phyloP scores from a whole-genome alignment of 2,329 filamentous ascomycete species.

The Phialemoniopsis sp. region DNA sequence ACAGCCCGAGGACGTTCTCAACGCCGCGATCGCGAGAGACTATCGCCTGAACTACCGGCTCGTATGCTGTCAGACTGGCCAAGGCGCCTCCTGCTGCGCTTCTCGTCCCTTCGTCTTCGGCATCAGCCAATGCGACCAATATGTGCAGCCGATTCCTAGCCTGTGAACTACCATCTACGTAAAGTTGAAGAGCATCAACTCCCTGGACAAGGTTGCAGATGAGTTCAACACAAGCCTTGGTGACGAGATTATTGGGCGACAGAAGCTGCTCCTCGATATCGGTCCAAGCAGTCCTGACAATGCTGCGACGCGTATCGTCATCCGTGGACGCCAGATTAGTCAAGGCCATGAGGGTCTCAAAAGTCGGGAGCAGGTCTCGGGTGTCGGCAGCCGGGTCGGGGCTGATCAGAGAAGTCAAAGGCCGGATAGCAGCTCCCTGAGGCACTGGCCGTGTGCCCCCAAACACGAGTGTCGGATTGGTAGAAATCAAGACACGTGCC shows the following conservation, averaged over 20 bases:
- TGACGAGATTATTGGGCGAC: constrained; percentile 68
- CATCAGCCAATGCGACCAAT: constrained; percentile 81
- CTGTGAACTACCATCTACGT: constrained; percentile 58
- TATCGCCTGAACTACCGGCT: constrained; percentile 68
- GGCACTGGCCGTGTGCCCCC: constrained; percentile 70
- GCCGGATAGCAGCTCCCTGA: constrained; percentile 75
- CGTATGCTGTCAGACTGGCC: constrained; percentile 77
- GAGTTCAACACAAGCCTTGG: constrained; percentile 81
- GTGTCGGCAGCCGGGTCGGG: constrained; percentile 59
- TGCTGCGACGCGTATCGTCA: constrained; percentile 59
- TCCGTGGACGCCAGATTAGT: constrained; percentile 89
- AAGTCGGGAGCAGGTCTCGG: constrained; percentile 79
- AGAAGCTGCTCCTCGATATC: constrained; percentile 81
- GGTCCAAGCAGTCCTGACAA: constrained; percentile 70
- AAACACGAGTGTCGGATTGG: constrained; percentile 81
- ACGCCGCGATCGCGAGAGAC: constrained; percentile 69
- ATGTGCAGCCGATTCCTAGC: constrained; percentile 76
- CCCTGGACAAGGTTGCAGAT: constrained; percentile 84
- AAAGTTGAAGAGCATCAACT: constrained; percentile 62
- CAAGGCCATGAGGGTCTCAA: constrained; percentile 85
- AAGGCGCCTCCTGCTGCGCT: constrained; percentile 84
- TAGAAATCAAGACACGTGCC: constrained; percentile 81
- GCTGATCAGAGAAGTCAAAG: constrained; percentile 70
- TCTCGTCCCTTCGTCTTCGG: constrained; percentile 74
- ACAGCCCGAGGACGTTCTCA: constrained; percentile 75